These are phyloP conservation scores for Penicillium salamii DNA, from an alignment of 495 filamentous ascomycete species.

Conservation along the genomic window DNA sequence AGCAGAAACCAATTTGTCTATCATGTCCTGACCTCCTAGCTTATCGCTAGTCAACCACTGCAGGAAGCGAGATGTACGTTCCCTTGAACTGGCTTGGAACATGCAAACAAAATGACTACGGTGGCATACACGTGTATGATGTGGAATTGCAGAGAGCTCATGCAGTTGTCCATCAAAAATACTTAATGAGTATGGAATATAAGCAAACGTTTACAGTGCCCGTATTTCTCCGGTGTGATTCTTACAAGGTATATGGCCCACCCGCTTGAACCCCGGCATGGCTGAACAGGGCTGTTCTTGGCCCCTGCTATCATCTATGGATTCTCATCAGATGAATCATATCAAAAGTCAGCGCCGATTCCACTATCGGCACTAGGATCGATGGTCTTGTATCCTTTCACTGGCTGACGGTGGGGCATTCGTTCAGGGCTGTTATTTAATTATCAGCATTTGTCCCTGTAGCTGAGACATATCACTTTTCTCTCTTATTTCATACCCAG, in stretches of 20 bases:
- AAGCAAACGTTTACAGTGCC: neutral
- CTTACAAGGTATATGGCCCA: slow-evolving; percentile 10
- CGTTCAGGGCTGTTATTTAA: slow-evolving; percentile 20
- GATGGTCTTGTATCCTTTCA: slow-evolving; percentile 19
- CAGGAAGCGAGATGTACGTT: neutral
- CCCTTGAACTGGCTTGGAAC: neutral
- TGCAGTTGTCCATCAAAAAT: too few species aligned
- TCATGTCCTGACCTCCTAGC: neutral
- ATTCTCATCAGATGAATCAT: slow-evolving; percentile 24
- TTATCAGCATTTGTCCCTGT: slow-evolving; percentile 21
- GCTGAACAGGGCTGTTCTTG: slow-evolving; percentile 18
- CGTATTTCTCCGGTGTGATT: slow-evolving; percentile 22
- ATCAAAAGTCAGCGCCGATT: slow-evolving; percentile 20
- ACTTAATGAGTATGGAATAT: too few species aligned
- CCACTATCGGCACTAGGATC: slow-evolving; percentile 27
- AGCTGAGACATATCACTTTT: slow-evolving; percentile 25
- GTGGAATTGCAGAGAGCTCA: too few species aligned
- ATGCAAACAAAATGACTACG: neutral
- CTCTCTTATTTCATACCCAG: slow-evolving; percentile 2
- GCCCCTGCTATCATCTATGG: slow-evolving; percentile 20
- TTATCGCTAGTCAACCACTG: slow-evolving; percentile 3
- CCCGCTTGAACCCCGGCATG: slow-evolving; percentile 8
- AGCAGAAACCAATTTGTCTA: slow-evolving; percentile 6
- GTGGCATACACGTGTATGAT: too few species aligned
- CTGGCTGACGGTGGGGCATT: slow-evolving; percentile 21